Conservation (phyloP, 176 grass and related monocot species). For the Pharus latifolius region DNA sequence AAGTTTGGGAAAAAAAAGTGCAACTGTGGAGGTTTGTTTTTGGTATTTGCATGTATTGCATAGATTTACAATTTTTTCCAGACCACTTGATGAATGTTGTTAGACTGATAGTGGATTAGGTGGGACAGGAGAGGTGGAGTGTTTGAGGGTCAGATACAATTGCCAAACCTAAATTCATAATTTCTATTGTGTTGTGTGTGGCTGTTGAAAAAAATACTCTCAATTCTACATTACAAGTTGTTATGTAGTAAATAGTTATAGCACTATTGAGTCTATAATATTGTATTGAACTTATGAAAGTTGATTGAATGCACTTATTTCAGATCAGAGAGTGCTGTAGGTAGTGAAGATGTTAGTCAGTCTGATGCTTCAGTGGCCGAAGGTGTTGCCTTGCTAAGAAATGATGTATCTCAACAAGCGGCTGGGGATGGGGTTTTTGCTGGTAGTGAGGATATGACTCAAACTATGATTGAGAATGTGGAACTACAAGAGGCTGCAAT, state of each 20-base stretch:
- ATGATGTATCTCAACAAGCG: conserved; percentile 34
- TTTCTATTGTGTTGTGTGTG: too few relatives aligned
- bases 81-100: too few relatives aligned
- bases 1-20: neutral
- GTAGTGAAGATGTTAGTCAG: conserved; percentile 40
- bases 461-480: conserved; percentile 13
- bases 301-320: conserved; percentile 23
- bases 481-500: conserved; percentile 20
- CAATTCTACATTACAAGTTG: too few relatives aligned
- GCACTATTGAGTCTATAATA: neutral
- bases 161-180: too few relatives aligned
- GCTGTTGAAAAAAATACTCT: too few relatives aligned
- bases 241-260: neutral
- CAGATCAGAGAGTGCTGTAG: conserved; percentile 58
- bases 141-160: too few relatives aligned
- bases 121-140: too few relatives aligned
- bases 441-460: conserved; percentile 22
- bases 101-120: too few relatives aligned
- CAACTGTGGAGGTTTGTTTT: neutral
- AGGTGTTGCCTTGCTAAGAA: conserved; percentile 26
- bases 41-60: neutral
- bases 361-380: conserved; percentile 31
- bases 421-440: neutral
- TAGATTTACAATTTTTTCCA: too few relatives aligned
- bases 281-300: neutral